These are phyloP conservation scores for Plasmodium falciparum DNA, from an alignment of 169 alveolate genomes.

Conservation along the genomic window DNA sequence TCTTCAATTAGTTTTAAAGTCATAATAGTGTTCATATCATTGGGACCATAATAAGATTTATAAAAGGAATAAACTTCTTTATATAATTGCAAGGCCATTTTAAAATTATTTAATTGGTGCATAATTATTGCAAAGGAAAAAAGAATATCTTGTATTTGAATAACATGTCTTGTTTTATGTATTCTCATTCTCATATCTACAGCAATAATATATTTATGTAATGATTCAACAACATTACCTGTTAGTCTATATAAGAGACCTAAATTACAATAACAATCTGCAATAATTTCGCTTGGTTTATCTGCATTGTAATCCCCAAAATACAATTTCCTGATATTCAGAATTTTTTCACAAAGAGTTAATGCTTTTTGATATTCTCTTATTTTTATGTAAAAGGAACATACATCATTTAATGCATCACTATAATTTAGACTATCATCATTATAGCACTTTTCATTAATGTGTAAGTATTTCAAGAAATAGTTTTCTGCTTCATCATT, in stretches of 20 bases:
- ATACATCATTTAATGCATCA: conserved; percentile 84
- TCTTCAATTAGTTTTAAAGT: conserved; percentile 81
- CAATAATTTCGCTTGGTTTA: conserved; percentile 85
- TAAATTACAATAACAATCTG: conserved; percentile 88
- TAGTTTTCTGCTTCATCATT: conserved; percentile 77
- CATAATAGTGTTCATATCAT: conserved; percentile 84
- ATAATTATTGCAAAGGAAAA: conserved; percentile 89
- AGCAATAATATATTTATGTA: conserved; percentile 87
- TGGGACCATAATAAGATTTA: conserved; percentile 83
- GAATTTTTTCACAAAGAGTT: conserved; percentile 79
- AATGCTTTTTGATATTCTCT: conserved; percentile 84
- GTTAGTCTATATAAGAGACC: conserved; percentile 86
- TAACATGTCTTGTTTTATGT: conserved; percentile 83
- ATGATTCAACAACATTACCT: conserved; percentile 86
- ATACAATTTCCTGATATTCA: conserved; percentile 81
- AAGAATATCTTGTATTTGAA: conserved; percentile 86
- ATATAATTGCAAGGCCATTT: conserved; percentile 85
- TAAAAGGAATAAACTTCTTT: conserved; percentile 87
- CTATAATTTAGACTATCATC: conserved; percentile 76
- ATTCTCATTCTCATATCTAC: conserved; percentile 91
- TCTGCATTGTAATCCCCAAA: conserved; percentile 84
- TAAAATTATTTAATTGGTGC: conserved; percentile 87
- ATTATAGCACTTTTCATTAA: conserved; percentile 48
- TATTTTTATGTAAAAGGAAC: conserved; percentile 80
- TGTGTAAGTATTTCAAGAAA: conserved; percentile 62